phyloP scores from a whole-genome alignment of 805 yeast species.

The Groenewaldozyma tartarivorans region DNA sequence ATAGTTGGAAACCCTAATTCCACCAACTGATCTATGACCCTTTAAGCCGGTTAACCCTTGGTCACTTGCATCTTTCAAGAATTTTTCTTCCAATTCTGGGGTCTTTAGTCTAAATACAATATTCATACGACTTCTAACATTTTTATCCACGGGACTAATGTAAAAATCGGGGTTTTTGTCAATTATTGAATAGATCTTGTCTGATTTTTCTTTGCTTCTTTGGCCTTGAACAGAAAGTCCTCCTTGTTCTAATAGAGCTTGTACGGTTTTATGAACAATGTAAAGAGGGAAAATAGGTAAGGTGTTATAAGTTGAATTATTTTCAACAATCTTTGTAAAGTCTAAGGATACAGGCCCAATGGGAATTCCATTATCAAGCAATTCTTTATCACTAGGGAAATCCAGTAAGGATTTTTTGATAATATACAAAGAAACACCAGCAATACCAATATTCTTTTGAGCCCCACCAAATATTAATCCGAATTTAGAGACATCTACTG shows the following conservation, averaged over 20 bases:
- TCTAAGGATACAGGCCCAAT: slow-evolving; percentile 83
- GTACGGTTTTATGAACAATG: slow-evolving; percentile 70
- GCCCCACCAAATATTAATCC: slow-evolving; percentile 97
- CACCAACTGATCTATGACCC: slow-evolving; percentile 97
- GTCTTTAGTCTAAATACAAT: slow-evolving; percentile 75
- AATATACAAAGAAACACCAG: slow-evolving; percentile 89
- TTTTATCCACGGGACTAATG: slow-evolving; percentile 53
- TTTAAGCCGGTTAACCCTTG: slow-evolving; percentile 65
- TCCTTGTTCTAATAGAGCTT: slow-evolving; percentile 53
- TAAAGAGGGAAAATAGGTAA: slow-evolving; percentile 89
- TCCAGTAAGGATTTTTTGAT: slow-evolving; percentile 72
- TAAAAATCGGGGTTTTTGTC: slow-evolving; percentile 59
- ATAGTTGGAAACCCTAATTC: slow-evolving; percentile 87
- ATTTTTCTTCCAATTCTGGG: slow-evolving; percentile 52
- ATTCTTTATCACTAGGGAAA: slow-evolving; percentile 48
- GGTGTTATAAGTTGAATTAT: slow-evolving; percentile 92
- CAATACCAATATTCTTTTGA: slow-evolving; percentile 94
- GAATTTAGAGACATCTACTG: slow-evolving; percentile 71
- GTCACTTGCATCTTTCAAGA: slow-evolving; percentile 57
- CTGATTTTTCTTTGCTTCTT: slow-evolving; percentile 48
- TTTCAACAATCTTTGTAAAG: slow-evolving; percentile 74
- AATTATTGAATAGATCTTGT: slow-evolving; percentile 50
- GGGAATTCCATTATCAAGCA: slow-evolving; percentile 55
- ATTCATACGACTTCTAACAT: slow-evolving; percentile 79
- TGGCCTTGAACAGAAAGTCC: slow-evolving; percentile 58